Base-by-base conservation (phyloP, 2,329 filamentous ascomycete species). In the Microcyclosporella mali region DNA sequence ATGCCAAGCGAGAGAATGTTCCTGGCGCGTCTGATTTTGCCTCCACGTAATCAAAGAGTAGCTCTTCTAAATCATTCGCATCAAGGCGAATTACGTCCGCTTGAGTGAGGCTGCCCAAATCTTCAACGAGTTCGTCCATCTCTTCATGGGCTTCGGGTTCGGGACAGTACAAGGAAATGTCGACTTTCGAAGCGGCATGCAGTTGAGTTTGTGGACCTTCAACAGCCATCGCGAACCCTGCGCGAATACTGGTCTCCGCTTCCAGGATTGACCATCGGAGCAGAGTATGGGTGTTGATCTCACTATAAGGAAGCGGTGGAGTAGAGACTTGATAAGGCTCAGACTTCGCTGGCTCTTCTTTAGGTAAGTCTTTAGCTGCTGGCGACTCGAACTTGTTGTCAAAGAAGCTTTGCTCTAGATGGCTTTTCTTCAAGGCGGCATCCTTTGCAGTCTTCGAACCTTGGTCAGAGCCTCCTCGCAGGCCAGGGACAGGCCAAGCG, bases 11-110 rank as follows among this genome's bases (percentile, higher is more conserved):
- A 4, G 42, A 77, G 60, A 45, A 71, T 60, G 47, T 70, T 58
- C 52, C 74, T 53, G 40, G 68, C 57, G 67, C 47, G 47, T 74
- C 72, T 56, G 85, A 51, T 4, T 49, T 46, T n/a, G 52, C 79
- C 3, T 82, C 83, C 8, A 89, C 65, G 55, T 88, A 87, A 33
- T 78, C 73, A 2, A 82, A 83, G 0, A 82, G 73, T 18, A 92
- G 68, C 37, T 82, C 73, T 2, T 83, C 83, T 40, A 94, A 66
- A 56, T 84, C 82, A 49, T 81, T 76, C 1, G 85, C 79, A 56
- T 82, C 77, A 9, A 94, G 60, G 15, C 77, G 74, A 25, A 92
- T 66, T 2, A 90, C 58, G 51, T 90, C 80, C 2, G 85, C 82
- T 6, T 67, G 68, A 4, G 84, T 67, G 27, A 79, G 72, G 10